Evolutionary conservation across 352 stramenopile genomes (phyloP).

Genomic region (Pythium monospermum): DNA sequence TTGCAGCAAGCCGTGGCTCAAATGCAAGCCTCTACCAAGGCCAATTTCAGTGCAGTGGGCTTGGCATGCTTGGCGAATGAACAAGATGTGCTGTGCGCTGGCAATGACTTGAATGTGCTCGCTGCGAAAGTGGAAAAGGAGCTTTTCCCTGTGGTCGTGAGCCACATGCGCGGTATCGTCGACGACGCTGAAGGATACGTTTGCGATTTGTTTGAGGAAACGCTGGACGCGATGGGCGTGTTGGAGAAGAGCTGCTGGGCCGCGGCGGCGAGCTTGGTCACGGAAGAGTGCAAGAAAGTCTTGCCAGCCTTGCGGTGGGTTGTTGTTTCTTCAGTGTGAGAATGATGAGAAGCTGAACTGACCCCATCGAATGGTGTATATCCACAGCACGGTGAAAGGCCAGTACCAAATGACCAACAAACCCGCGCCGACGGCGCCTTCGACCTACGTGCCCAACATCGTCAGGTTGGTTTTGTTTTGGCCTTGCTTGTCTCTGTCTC

Average conservation of each 20-base stretch:
- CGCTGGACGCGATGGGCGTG: conserved; percentile 27
- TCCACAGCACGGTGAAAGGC: conserved; percentile 70
- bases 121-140: conserved; percentile 46
- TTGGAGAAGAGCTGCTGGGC: conserved; percentile 68
- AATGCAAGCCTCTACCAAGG: conserved; percentile 41
- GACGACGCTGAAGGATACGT: conserved; percentile 45
- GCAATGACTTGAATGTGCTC: conserved; percentile 70
- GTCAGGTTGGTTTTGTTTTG: conserved; percentile 32
- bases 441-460: conserved; percentile 76
- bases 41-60: conserved; percentile 35
- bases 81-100: conserved; percentile 67
- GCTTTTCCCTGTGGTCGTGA: conserved; percentile 31
- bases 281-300: conserved; percentile 84
- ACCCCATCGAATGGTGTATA: not conserved
- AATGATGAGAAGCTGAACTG: conserved; percentile 5
- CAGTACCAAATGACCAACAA: conserved; percentile 91
- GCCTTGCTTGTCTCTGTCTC: conserved; percentile 4
- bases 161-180: conserved; percentile 33
- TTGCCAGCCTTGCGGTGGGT: conserved; percentile 72
- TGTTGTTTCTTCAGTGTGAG: conserved; percentile 7
- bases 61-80: conserved; percentile 43
- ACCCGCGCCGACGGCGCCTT: conserved; percentile 53
- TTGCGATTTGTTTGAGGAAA: conserved; percentile 31
- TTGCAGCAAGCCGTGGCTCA: conserved; percentile 37
- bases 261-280: conserved; percentile 44